phyloP scores from a whole-genome alignment of 2,329 filamentous ascomycete genomes.

The Fusarium oligoseptatum region DNA sequence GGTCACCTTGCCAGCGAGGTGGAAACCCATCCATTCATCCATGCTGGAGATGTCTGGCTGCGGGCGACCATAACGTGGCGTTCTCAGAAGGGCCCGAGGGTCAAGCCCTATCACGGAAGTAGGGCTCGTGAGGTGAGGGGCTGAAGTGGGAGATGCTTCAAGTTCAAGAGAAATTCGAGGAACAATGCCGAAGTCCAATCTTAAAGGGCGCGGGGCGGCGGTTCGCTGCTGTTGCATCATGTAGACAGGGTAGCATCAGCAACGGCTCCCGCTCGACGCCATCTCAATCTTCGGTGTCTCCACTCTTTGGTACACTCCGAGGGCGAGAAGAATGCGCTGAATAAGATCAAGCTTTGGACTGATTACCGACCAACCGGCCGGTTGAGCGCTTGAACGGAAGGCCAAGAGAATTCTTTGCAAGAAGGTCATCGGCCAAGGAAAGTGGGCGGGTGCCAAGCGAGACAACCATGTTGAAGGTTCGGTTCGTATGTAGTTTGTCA shows the following conservation, averaged over 20 bases:
- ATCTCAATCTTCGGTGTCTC: slow-evolving; percentile 30
- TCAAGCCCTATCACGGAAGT: slow-evolving; percentile 37
- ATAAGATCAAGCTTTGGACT: slow-evolving; percentile 6
- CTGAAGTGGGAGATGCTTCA: slow-evolving; percentile 24
- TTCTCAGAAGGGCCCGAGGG: slow-evolving; percentile 35
- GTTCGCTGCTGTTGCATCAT: slow-evolving; percentile 36
- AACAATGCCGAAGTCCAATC: slow-evolving; percentile 29
- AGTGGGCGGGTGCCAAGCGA: slow-evolving; percentile 4
- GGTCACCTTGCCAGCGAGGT: slow-evolving; percentile 45
- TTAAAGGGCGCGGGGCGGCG: slow-evolving; percentile 27
- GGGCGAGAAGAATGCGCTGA: background rate
- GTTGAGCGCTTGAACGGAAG: slow-evolving; percentile 30
- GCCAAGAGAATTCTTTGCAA: slow-evolving; percentile 14
- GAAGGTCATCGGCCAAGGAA: background rate
- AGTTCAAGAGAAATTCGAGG: slow-evolving; percentile 16
- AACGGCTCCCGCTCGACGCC: slow-evolving; percentile 38
- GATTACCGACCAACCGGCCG: slow-evolving; percentile 33
- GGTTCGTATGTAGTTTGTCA: background rate
- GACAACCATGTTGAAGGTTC: background rate
- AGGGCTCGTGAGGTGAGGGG: slow-evolving; percentile 23
- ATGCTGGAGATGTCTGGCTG: slow-evolving; percentile 31
- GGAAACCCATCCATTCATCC: slow-evolving; percentile 37
- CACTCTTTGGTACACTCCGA: slow-evolving; percentile 9
- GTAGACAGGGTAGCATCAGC: slow-evolving; percentile 29
- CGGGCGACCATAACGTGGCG: slow-evolving; percentile 45